These are phyloP conservation scores for Pythium myriotylum DNA, from an alignment of 352 stramenopile genomes.

Conservation along the genomic window DNA sequence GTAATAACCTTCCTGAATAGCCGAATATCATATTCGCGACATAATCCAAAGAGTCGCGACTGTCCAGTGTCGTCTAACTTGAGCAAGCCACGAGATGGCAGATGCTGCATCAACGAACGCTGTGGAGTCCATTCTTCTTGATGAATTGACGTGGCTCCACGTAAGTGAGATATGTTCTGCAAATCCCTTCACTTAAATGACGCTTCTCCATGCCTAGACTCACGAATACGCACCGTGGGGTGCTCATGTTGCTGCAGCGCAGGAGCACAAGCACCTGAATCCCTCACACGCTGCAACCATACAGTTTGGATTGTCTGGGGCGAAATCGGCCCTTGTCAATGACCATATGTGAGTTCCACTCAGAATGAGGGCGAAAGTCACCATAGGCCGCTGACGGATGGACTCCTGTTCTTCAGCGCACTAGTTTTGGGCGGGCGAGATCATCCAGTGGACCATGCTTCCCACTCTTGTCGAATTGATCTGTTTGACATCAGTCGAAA, in stretches of 20 bases:
- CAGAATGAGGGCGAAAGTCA: background rate
- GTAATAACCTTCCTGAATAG: conserved; percentile 3
- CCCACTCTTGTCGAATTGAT: conserved; percentile 38
- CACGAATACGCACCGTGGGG: conserved; percentile 49
- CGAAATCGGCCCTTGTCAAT: conserved; percentile 40
- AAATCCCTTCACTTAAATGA: background rate
- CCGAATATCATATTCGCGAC: background rate
- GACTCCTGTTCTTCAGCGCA: conserved; percentile 31
- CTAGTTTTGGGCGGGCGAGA: conserved; percentile 65
- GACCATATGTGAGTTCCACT: conserved; percentile 43
- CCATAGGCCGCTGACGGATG: background rate
- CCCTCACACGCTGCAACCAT: conserved; percentile 1
- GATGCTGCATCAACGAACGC: background rate
- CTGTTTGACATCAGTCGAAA: conserved; percentile 56
- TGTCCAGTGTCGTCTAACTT: background rate
- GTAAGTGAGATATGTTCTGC: conserved; percentile 19
- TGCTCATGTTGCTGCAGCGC: conserved; percentile 35
- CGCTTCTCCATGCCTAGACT: conserved; percentile 24
- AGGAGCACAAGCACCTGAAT: conserved; percentile 18
- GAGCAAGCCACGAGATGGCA: conserved; percentile 4
- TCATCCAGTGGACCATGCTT: conserved; percentile 31
- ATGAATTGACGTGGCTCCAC: conserved; percentile 29
- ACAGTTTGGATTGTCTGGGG: conserved; percentile 29
- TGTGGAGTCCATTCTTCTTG: background rate
- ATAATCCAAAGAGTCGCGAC: conserved; percentile 25